phyloP scores from a whole-genome alignment of 108 stramenopile species.

The Nannochloropsis salina region DNA sequence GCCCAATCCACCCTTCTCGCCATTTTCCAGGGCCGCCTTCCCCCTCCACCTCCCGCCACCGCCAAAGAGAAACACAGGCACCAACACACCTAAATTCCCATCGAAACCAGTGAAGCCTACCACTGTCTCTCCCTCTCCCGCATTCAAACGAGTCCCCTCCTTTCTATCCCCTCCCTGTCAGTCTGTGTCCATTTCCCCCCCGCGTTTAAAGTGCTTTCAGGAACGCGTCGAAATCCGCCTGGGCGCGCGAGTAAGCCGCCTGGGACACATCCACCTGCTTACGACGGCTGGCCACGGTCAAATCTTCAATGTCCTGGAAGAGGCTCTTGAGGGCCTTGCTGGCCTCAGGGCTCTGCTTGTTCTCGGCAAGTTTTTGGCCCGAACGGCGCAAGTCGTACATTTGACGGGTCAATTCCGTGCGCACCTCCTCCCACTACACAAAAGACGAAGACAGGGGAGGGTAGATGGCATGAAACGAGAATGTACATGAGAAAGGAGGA shows the following conservation, averaged over 20 bases:
- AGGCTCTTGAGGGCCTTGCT: neutral
- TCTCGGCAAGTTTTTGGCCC: neutral
- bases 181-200: neutral
- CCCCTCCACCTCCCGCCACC: no score
- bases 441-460: no score
- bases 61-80: no score
- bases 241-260: neutral
- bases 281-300: neutral
- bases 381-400: slow-evolving; percentile 9
- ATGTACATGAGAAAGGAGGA: neutral
- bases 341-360: slow-evolving; percentile 17
- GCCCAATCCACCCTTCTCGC: no score
- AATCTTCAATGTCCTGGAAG: slow-evolving; percentile 15
- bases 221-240: neutral
- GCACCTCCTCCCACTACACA: neutral
- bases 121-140: neutral
- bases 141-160: neutral
- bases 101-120: neutral
- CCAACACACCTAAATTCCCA: no score
- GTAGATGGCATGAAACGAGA: no score
- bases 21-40: no score
- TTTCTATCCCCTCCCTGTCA: neutral
- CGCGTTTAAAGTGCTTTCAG: neutral
- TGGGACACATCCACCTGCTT: neutral
- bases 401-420: slow-evolving; percentile 12